Base-by-base conservation (phyloP, 1,284 basidiomycete genomes). In the Athelia psychrophila region DNA sequence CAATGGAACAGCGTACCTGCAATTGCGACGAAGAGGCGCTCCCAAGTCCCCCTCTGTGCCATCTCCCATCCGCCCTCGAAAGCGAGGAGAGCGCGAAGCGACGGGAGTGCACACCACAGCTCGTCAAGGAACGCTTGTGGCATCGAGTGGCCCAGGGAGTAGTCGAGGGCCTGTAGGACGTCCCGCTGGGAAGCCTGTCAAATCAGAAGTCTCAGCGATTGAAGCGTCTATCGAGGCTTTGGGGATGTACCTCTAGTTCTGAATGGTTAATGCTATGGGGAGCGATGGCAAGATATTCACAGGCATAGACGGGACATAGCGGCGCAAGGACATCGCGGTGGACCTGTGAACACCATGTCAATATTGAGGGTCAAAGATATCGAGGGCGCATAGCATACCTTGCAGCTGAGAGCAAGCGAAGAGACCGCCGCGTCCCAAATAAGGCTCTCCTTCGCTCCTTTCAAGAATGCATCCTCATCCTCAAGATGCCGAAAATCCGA, bases 271-370 rank as follows among this genome's bases (percentile, higher is more conserved):
- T 61, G 0, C 59, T 33, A 59, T 80, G 73, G 2, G 76, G 77
- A 3, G 80, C 75, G 23, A 86, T 52, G 0, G 60, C 54, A 20
- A 79, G 60, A 57, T 79, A 84, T 47, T 84, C 80, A 35, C 62
- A 57, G 0, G 78, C 73, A 45, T 70, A 73, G 2, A 86, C 72
- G 1, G 81, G 79, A 23, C 69, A 61, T 10, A 85, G 68, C 2
- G 84, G 84, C 1, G 68, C 57, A 16, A 86, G 65, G 44, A 80
- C 77, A 61, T 86, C 84, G n/a, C 84, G 77, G 64, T 86, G 80
- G 50, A 81, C 72, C 83, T 86, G n/a, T 42, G 38, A 16, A n/a
- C 38, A n/a, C 5, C n/a, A 22, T 42, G 48, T 25, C 51, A 46
- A 36, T 47, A 20, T 23, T 30, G 18, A 18, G 46, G 3, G 45